A percentile compares a stretch with the other conserved stretches of the same genome.
These are phyloP conservation scores for Teratosphaeriaceae sp. DNA, from an alignment of 2,329 filamentous ascomycete species.

Conservation along the genomic window DNA sequence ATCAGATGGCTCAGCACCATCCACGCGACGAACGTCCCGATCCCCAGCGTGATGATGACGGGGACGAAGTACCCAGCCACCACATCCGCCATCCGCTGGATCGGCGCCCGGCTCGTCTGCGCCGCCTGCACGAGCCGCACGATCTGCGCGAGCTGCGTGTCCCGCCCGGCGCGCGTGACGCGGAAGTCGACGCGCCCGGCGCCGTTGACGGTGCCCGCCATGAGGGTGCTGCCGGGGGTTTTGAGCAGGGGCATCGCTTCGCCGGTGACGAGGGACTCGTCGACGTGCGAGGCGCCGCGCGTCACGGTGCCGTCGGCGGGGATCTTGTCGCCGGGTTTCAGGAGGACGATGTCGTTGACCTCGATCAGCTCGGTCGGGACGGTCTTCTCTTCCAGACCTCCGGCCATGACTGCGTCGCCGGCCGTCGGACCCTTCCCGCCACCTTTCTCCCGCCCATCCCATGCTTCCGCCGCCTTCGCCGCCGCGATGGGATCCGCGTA, in stretches of 20 bases:
- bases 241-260: slow-evolving; percentile 95
- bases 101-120: slow-evolving; percentile 88
- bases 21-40: slow-evolving; percentile 83
- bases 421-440: slow-evolving; percentile 38
- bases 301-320: slow-evolving; percentile 86
- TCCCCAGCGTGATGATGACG: slow-evolving; percentile 73
- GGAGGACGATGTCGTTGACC: slow-evolving; percentile 85
- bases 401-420: no score
- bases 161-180: slow-evolving; percentile 84
- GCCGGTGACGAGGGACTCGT: slow-evolving; percentile 98
- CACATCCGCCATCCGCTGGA: slow-evolving; percentile 84
- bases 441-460: slow-evolving; percentile 49
- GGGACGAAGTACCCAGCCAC: slow-evolving; percentile 94
- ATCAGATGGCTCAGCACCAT: slow-evolving; percentile 90
- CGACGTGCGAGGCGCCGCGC: slow-evolving; percentile 84
- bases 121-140: slow-evolving; percentile 98
- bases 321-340: slow-evolving; percentile 93
- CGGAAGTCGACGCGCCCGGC: slow-evolving; percentile 86
- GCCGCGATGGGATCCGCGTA: slow-evolving; percentile 92
- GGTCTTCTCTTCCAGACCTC: slow-evolving; percentile 59
- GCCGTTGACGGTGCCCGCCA: slow-evolving; percentile 93
- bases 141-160: slow-evolving; percentile 96
- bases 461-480: slow-evolving; percentile 79
- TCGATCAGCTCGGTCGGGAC: slow-evolving; percentile 93
- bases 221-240: slow-evolving; percentile 67